Conservation (phyloP, 169 alveolate species). For the Plasmodium vinckei region DNA sequence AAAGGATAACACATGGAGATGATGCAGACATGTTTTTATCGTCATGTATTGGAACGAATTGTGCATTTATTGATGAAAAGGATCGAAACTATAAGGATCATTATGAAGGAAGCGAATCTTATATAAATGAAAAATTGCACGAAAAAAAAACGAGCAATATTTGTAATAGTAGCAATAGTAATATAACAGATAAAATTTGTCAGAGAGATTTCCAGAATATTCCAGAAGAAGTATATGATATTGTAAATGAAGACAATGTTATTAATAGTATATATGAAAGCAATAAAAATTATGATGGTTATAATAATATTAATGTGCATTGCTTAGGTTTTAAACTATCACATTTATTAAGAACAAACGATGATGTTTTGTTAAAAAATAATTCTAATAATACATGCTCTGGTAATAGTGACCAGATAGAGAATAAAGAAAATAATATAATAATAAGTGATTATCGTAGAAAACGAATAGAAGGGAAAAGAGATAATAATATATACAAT, state of each 20-base stretch:
- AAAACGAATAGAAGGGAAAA: background rate
- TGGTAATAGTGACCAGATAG: background rate
- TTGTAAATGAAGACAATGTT: conserved; percentile 21
- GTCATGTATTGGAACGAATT: conserved; percentile 3
- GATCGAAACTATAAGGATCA: background rate
- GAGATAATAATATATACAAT: background rate
- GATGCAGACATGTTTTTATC: background rate
- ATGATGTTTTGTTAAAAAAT: conserved; percentile 19
- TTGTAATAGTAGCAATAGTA: too few relatives aligned
- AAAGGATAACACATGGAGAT: background rate
- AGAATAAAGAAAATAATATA: background rate
- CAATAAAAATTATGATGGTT: conserved; percentile 3
- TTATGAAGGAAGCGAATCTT: background rate
- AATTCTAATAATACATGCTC: background rate
- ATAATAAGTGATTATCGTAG: background rate
- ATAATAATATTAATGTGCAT: conserved; percentile 47
- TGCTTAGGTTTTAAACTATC: conserved; percentile 64
- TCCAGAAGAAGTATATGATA: conserved; percentile 9
- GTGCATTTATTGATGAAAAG: background rate
- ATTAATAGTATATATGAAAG: conserved; percentile 9
- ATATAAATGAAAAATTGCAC: background rate
- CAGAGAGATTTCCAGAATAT: background rate
- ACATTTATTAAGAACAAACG: conserved; percentile 60
- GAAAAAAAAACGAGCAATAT: background rate
- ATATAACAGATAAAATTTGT: too few relatives aligned